Conservation (phyloP, 176 grass and related monocot genomes). For the Juncus inflexus region DNA sequence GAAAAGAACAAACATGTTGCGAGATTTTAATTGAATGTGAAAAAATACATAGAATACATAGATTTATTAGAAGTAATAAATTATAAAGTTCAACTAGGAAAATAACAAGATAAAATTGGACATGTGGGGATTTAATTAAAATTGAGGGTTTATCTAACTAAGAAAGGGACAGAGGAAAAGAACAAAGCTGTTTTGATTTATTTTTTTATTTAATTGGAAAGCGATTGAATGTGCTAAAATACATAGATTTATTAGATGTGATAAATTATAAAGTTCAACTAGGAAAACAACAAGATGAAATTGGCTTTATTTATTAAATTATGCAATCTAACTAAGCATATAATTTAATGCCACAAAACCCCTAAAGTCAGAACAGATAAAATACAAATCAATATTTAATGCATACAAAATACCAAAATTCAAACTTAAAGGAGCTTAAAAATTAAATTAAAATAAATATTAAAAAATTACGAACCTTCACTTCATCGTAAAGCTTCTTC, state of each 20-base stretch:
- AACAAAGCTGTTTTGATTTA: constrained; percentile 3
- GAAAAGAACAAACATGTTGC: not conserved
- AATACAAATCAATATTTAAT: not conserved
- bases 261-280: not conserved
- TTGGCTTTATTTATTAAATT: constrained; percentile 7
- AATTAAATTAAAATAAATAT: too few relatives aligned
- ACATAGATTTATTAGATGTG: not conserved
- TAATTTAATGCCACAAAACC: not conserved
- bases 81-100: not conserved
- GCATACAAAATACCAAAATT: not conserved
- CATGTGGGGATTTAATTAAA: too few relatives aligned
- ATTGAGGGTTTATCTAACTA: not conserved
- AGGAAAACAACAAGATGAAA: constrained; percentile 10
- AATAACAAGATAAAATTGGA: constrained; percentile 13
- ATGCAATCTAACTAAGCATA: not conserved
- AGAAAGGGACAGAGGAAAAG: not conserved
- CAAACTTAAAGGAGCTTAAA: too few relatives aligned
- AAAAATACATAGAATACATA: too few relatives aligned
- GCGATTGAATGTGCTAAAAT: not conserved
- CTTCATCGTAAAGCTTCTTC: constrained; percentile 82
- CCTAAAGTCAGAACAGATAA: constrained; percentile 6
- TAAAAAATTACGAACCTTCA: constrained; percentile 47
- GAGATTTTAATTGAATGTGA: not conserved
- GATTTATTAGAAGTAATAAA: not conserved
- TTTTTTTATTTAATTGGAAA: constrained; percentile 9